phyloP scores from a whole-genome alignment of 257 asterid species.

The Mitragyna speciosa region DNA sequence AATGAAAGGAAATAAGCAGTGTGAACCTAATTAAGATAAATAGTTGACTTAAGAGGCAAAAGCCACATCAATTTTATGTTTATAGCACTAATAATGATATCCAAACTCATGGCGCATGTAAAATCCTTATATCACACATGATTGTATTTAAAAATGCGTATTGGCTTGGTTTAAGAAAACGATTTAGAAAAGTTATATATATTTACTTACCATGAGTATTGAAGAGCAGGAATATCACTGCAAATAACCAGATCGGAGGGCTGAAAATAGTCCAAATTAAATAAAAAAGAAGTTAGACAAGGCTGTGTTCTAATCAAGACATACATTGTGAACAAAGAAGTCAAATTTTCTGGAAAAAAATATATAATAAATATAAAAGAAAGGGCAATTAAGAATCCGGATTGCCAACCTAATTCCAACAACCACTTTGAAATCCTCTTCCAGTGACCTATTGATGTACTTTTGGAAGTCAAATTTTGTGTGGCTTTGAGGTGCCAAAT shows the following conservation, averaged over 20 bases:
- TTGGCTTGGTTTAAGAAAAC: background rate
- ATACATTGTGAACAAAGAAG: background rate
- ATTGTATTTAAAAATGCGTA: background rate
- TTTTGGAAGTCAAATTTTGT: constrained; percentile 67
- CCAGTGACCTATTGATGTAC: constrained; percentile 85
- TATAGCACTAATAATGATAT: background rate
- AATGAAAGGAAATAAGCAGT: background rate
- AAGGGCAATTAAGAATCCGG: background rate
- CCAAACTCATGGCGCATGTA: background rate
- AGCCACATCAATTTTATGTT: background rate
- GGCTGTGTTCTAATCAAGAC: background rate
- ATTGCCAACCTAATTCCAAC: constrained; percentile 81
- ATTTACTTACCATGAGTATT: constrained; percentile 79
- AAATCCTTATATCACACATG: background rate
- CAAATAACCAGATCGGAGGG: constrained; percentile 83
- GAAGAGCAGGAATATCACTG: constrained; percentile 77
- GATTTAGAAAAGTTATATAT: background rate
- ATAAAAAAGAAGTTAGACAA: background rate
- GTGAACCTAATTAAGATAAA: background rate
- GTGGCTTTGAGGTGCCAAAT: constrained; percentile 84
- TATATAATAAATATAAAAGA: background rate
- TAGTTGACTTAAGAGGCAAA: background rate
- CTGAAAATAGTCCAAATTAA: constrained; percentile 33
- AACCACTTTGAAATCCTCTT: constrained; percentile 93
- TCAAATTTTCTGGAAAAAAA: no score